These are phyloP conservation scores for Euptelea pleiosperma DNA, from an alignment of 164 flowering plant genomes.

Conservation along the genomic window DNA sequence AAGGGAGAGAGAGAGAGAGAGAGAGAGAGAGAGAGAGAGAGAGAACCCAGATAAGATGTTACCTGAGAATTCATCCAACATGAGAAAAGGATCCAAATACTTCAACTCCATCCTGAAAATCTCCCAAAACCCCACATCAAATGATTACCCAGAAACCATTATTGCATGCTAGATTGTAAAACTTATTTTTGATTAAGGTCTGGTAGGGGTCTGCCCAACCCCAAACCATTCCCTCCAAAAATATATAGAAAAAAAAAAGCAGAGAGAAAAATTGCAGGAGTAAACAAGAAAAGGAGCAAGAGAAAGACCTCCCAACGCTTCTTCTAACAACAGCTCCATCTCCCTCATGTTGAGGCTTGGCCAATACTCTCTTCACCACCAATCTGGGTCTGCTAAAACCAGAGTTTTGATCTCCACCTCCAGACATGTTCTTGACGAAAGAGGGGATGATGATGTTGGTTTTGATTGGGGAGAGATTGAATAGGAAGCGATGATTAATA, in stretches of 20 bases:
- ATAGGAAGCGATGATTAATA: slow-evolving; percentile 3
- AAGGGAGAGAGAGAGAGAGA: background rate
- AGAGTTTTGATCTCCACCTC: slow-evolving; percentile 24
- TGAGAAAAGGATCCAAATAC: slow-evolving; percentile 73
- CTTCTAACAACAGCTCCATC: slow-evolving; percentile 70
- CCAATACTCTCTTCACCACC: slow-evolving; percentile 50
- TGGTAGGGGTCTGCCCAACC: no score
- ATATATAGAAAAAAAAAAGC: background rate
- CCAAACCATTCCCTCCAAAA: no score
- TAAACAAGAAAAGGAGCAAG: background rate
- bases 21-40: background rate
- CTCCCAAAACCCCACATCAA: background rate
- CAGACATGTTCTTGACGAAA: slow-evolving; percentile 35
- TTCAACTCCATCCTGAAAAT: slow-evolving; percentile 61
- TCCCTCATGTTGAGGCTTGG: slow-evolving; percentile 59
- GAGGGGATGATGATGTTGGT: no score
- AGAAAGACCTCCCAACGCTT: slow-evolving; percentile 63
- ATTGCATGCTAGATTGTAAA: no score
- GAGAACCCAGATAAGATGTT: slow-evolving; percentile 1
- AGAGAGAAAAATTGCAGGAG: background rate
- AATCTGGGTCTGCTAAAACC: slow-evolving; percentile 34
- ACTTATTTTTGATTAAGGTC: no score
- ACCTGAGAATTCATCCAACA: slow-evolving; percentile 89
- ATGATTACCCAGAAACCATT: slow-evolving; percentile 7
- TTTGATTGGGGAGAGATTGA: background rate